Percentiles rank a stretch among this genome's conserved stretches.
These are phyloP conservation scores for Macrophomina phaseolina DNA, from an alignment of 2,329 filamentous ascomycete genomes.

Conservation along the genomic window DNA sequence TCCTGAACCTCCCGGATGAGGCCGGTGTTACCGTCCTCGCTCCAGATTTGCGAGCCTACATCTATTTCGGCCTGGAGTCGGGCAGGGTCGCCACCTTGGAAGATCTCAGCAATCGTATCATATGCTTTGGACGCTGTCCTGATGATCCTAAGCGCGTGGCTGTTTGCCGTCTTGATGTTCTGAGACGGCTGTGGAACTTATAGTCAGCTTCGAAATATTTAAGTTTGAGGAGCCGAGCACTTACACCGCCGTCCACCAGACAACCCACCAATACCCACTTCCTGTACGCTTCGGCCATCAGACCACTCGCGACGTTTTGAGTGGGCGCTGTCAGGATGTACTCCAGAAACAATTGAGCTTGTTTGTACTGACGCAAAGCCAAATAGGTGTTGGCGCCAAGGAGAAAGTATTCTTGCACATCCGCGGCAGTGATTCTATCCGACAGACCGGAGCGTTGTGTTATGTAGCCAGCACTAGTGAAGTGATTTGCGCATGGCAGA, in stretches of 20 bases:
- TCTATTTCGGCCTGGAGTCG: constrained; percentile 70
- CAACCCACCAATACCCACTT: constrained; percentile 84
- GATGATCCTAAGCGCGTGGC: constrained; percentile 62
- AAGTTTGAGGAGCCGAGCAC: constrained; percentile 30
- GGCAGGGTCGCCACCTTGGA: constrained; percentile 63
- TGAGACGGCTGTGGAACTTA: constrained; percentile 45
- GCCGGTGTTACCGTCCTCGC: constrained; percentile 72
- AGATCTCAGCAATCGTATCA: constrained; percentile 70
- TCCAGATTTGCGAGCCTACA: constrained; percentile 65
- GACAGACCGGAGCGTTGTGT: constrained; percentile 64
- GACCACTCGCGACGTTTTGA: constrained; percentile 69
- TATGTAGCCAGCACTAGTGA: constrained; percentile 63
- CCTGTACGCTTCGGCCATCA: constrained; percentile 90
- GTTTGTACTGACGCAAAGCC: constrained; percentile 48
- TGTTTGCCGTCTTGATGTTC: constrained; percentile 63
- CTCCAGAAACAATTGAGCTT: constrained; percentile 55
- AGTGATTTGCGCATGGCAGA: constrained; percentile 48
- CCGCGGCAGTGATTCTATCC: constrained; percentile 55
- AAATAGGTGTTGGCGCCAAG: constrained; percentile 56
- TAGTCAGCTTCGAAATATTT: neutral
- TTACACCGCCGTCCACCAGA: constrained; percentile 69
- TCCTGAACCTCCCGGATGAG: constrained; percentile 72
- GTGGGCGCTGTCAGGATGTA: constrained; percentile 68
- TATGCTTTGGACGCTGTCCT: constrained; percentile 71
- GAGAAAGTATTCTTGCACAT: constrained; percentile 63